Evolutionary conservation across 108 stramenopile genomes (phyloP).

Genomic region (Mayamaea pseudoterrestris): DNA sequence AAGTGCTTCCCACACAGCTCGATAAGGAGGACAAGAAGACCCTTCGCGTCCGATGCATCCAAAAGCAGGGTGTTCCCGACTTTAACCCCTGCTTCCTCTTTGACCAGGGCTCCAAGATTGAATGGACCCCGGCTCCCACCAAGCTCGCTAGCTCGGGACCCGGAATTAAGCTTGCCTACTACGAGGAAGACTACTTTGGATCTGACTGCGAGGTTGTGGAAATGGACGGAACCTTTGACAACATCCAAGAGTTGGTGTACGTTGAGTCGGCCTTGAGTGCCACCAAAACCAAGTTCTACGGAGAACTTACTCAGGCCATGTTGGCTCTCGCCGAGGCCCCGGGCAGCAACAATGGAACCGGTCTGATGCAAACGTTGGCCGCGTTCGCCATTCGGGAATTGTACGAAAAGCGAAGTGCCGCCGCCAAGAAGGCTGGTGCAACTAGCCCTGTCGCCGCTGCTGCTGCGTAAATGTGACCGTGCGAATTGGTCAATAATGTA

Average conservation of each 20-base stretch:
- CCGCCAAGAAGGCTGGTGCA: constrained; percentile 41
- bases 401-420: constrained; percentile 84
- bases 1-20: constrained; percentile 93
- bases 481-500: no score
- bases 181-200: constrained; percentile 80
- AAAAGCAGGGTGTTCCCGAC: constrained; percentile 84
- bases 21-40: constrained; percentile 91
- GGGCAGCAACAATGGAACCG: constrained; percentile 92
- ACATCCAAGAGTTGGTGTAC: constrained; percentile 90
- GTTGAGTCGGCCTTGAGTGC: constrained; percentile 88
- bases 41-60: constrained; percentile 88
- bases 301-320: constrained; percentile 93
- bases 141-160: constrained; percentile 88
- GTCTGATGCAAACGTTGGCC: constrained; percentile 95
- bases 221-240: constrained; percentile 97
- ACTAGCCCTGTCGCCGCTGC: constrained; percentile 30
- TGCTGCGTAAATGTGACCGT: not conserved
- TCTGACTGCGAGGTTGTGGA: constrained; percentile 75
- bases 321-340: constrained; percentile 88
- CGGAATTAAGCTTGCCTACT: constrained; percentile 90
- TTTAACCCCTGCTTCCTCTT: constrained; percentile 92
- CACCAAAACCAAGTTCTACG: constrained; percentile 92
- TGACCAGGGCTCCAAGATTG: constrained; percentile 87
- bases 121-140: constrained; percentile 80
- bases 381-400: constrained; percentile 91